Evolutionary conservation across 768 basidiomycete genomes (phyloP).

Genomic region (Hortiboletus campestris): DNA sequence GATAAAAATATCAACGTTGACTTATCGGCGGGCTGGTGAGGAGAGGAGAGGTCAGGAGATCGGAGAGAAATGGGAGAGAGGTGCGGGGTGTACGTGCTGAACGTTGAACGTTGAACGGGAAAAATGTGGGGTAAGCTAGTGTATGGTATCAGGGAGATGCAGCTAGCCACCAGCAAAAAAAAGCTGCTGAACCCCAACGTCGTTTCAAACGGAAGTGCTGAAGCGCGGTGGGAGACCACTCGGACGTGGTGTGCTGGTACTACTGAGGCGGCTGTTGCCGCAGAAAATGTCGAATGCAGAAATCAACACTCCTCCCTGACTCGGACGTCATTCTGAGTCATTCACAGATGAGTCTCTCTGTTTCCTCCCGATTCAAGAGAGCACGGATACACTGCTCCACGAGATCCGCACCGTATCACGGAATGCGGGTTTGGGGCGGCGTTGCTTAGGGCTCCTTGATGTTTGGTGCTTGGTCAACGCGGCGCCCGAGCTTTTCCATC

Average conservation of each 20-base stretch:
- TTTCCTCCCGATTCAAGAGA: no score
- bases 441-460: no score
- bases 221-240: slow-evolving; percentile 32
- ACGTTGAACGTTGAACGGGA: slow-evolving; percentile 9
- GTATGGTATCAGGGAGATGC: slow-evolving; percentile 17
- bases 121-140: slow-evolving; percentile 11
- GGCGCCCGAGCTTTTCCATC: no score
- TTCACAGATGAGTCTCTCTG: no score
- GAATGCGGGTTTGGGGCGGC: no score
- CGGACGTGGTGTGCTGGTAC: slow-evolving; percentile 29
- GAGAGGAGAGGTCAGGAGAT: slow-evolving; percentile 20
- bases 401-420: no score
- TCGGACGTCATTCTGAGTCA: no score
- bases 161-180: slow-evolving; percentile 30
- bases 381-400: no score
- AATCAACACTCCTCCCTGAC: no score
- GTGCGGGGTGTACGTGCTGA: slow-evolving; percentile 6
- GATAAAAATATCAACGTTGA: slow-evolving; percentile 43
- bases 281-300: slow-evolving; percentile 44
- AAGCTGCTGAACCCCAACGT: slow-evolving; percentile 24
- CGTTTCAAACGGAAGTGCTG: slow-evolving; percentile 30
- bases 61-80: slow-evolving; percentile 18
- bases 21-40: slow-evolving; percentile 32
- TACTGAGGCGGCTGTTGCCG: slow-evolving; percentile 34
- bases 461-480: no score